Percentiles rank a stretch among this genome's conserved stretches.
Evolutionary conservation across 495 filamentous ascomycete species (phyloP).

Genomic region (Aspergillus olivimuriae): DNA sequence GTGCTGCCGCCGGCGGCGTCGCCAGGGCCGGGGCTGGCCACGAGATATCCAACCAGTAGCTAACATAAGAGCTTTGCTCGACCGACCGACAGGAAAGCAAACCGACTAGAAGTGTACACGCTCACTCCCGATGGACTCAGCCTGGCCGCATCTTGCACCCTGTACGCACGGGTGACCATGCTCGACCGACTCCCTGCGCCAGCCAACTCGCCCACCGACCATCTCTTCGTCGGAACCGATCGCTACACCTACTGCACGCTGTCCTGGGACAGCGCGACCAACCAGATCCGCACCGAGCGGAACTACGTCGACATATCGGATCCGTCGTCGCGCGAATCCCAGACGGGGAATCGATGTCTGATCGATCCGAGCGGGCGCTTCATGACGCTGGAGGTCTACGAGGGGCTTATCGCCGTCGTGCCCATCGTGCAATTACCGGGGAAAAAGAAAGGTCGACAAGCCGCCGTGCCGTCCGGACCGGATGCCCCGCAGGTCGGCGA

Average conservation of each 20-base stretch:
- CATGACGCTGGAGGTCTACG: constrained; percentile 81
- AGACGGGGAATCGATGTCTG: constrained; percentile 67
- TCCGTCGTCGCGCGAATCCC: constrained; percentile 69
- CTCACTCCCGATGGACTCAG: constrained; percentile 53
- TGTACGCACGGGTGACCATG: constrained; percentile 83
- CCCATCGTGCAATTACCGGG: constrained; percentile 59
- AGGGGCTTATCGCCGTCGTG: constrained; percentile 75
- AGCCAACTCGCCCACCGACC: constrained; percentile 63
- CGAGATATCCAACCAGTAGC: no score
- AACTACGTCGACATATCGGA: constrained; percentile 68
- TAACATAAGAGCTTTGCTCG: constrained; percentile 6
- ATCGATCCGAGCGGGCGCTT: constrained; percentile 78
- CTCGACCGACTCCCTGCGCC: constrained; percentile 72
- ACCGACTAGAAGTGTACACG: constrained; percentile 79
- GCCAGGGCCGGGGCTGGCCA: no score
- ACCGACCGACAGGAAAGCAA: constrained; percentile 79
- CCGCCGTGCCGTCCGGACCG: constrained; percentile 17
- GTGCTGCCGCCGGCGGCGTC: no score
- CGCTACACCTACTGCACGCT: constrained; percentile 85
- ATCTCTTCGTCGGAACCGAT: constrained; percentile 90
- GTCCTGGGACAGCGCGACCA: constrained; percentile 64
- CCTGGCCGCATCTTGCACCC: constrained; percentile 53
- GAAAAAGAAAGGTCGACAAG: constrained; percentile 41
- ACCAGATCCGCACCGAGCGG: constrained; percentile 60
- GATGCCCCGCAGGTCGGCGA: constrained; percentile 44